Conservation (phyloP, 2,329 filamentous ascomycete genomes). For the Trichoderma sp. region DNA sequence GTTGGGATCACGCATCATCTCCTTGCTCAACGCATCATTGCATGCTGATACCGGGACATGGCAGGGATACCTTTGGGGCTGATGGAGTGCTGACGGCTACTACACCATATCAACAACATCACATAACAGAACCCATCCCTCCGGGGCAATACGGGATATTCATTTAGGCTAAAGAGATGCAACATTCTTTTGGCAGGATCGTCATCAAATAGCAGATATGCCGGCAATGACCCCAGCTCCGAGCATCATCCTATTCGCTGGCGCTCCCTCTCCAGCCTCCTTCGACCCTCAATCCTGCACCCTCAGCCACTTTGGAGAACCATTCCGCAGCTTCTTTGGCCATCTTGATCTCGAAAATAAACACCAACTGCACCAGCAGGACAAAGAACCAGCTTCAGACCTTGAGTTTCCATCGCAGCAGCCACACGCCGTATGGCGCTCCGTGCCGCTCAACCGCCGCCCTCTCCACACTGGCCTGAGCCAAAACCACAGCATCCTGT, state of each 20-base stretch:
- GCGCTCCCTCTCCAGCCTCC: conserved; percentile 40
- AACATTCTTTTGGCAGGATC: not conserved
- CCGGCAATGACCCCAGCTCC: conserved; percentile 5
- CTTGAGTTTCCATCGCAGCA: not conserved
- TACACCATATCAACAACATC: not conserved
- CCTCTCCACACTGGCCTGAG: conserved; percentile 56
- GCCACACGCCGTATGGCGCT: conserved; percentile 55
- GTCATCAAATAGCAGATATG: not conserved
- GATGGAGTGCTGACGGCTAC: not conserved
- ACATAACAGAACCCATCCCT: not conserved
- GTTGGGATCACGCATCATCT: no score
- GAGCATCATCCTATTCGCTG: conserved; percentile 45
- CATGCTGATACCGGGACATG: not conserved
- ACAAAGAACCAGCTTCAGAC: not conserved
- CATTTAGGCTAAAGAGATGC: no score
- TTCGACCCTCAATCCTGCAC: conserved; percentile 39
- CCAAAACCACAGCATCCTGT: conserved; percentile 47
- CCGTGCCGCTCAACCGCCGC: conserved; percentile 51
- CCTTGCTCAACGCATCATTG: not conserved
- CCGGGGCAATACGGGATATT: not conserved
- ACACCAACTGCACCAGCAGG: not conserved
- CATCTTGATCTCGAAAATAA: conserved; percentile 34
- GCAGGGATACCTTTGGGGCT: not conserved
- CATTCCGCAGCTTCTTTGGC: conserved; percentile 34
- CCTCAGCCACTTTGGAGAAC: conserved; percentile 35